phyloP scores from a whole-genome alignment of 345 rosid species.

The Moricandia arvensis region DNA sequence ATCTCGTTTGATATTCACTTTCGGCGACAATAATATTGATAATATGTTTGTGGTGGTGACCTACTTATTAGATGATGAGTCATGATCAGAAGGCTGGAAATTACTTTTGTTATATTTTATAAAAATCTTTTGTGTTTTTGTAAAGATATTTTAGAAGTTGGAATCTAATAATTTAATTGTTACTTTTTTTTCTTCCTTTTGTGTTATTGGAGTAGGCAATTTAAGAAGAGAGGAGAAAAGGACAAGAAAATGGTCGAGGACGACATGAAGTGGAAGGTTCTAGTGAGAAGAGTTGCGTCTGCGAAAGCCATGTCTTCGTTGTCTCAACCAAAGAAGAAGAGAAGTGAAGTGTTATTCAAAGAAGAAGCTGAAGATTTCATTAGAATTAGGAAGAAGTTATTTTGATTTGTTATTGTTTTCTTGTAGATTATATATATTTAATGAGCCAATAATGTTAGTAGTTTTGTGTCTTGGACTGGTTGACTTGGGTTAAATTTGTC shows the following conservation, averaged over 20 bases:
- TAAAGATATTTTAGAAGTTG: neutral
- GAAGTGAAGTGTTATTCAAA: constrained; percentile 10
- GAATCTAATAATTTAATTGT: constrained; percentile 16
- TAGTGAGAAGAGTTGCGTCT: constrained; percentile 77
- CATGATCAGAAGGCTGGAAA: constrained; percentile 29
- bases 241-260: constrained; percentile 51
- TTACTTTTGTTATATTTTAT: too few relatives aligned
- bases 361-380: constrained; percentile 34
- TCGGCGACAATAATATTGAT: constrained; percentile 15
- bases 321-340: constrained; percentile 50
- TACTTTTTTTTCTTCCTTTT: too few relatives aligned
- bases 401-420: neutral
- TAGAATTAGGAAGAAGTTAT: constrained; percentile 30
- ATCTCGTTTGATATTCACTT: constrained; percentile 1
- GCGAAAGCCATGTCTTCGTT: constrained; percentile 68
- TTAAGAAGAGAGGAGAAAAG: constrained; percentile 51
- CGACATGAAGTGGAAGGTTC: constrained; percentile 63
- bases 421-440: neutral
- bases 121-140: too few relatives aligned
- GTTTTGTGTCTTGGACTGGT: constrained; percentile 9
- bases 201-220: constrained; percentile 57
- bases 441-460: constrained; percentile 1
- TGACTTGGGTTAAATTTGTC: constrained; percentile 31
- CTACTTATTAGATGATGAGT: constrained; percentile 29
- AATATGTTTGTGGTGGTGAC: constrained; percentile 18